Base-by-base conservation (phyloP, 2,329 filamentous ascomycete genomes). In the Aspergillus sp. region DNA sequence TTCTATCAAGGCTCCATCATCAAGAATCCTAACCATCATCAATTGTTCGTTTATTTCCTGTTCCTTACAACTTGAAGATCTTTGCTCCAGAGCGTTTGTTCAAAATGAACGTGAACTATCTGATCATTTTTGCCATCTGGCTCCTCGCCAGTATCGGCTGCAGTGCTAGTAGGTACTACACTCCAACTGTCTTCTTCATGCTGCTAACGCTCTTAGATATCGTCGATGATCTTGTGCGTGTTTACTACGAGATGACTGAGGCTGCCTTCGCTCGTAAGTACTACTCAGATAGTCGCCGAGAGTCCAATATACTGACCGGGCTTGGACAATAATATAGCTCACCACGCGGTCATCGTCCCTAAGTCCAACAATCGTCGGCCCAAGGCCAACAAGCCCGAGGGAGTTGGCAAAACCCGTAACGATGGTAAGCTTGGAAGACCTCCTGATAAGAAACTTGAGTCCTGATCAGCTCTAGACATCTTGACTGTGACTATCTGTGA, bases 401-500 rank as follows among this genome's bases (percentile, higher is more conserved):
- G 27, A 10, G 27, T 30, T 30, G 27, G 27, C 8, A 30, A 30
- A 11, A 30, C 27, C 3, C 27, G 8, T 10, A 11, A 30, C 10
- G 27, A 30, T 5, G 27, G 63, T 64, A 57, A 27, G 41, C 32
- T 2, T 36, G 32, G 32, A 36, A 15, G 32, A 13, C 11, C 32
- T 36, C 32, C 32, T 36, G 10, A 23, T 25, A 15, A 5, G 52
- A 17, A 19, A 8, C 15, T 36, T 17, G 44, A n/a, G 27, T 30
- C 7, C n/a, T 23, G 17, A 15, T 17, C 2, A 11, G 4, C 5
- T 15, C 23, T 32, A 55, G 62, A 70, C 15, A 56, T 68, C 17
- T 27, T 27, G 25, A 71, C 68, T 15, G 62, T 66, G n/a, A 72
- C 69, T 13, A 48, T 62, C 3, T 67, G 65, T 50, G 61, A 49